Evolutionary conservation across 139 green algal genomes (phyloP).

Genomic region (Marvania coccoides): DNA sequence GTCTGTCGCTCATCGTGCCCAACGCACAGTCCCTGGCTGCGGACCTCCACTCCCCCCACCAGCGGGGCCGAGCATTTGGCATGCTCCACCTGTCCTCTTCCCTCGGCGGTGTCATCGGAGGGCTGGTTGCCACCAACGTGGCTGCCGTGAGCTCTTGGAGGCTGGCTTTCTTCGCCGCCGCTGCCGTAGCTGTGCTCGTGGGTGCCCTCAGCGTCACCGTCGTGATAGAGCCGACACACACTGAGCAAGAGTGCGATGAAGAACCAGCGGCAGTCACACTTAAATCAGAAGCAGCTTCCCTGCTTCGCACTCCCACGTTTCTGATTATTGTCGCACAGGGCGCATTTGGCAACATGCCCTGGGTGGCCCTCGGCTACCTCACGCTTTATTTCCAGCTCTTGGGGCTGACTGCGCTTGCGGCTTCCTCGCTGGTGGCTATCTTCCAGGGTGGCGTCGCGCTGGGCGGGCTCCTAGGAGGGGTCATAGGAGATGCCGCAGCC

Average conservation of each 20-base stretch:
- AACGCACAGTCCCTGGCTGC: slow-evolving; percentile 6
- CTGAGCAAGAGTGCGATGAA: too few relatives aligned
- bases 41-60: neutral
- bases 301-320: slow-evolving; percentile 3
- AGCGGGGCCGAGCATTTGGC: slow-evolving; percentile 13
- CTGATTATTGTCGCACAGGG: slow-evolving; percentile 16
- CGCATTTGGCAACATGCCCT: slow-evolving; percentile 31
- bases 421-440: neutral
- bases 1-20: neutral
- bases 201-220: slow-evolving; percentile 18
- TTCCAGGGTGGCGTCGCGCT: slow-evolving; percentile 14
- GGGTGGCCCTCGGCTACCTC: slow-evolving; percentile 21
- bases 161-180: slow-evolving; percentile 45
- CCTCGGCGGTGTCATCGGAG: slow-evolving; percentile 31
- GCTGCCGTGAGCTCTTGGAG: slow-evolving; percentile 21
- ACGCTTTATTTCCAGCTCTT: slow-evolving; percentile 35
- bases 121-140: slow-evolving; percentile 42
- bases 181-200: slow-evolving; percentile 29
- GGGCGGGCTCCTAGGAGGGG: slow-evolving; percentile 18
- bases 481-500: slow-evolving; percentile 23
- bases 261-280: too few relatives aligned
- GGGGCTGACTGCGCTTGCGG: slow-evolving; percentile 9
- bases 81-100: neutral
- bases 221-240: too few relatives aligned
- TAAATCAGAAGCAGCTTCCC: too few relatives aligned